Conservation (phyloP, 2,329 filamentous ascomycete species). For the Chaetothyriales sp. region DNA sequence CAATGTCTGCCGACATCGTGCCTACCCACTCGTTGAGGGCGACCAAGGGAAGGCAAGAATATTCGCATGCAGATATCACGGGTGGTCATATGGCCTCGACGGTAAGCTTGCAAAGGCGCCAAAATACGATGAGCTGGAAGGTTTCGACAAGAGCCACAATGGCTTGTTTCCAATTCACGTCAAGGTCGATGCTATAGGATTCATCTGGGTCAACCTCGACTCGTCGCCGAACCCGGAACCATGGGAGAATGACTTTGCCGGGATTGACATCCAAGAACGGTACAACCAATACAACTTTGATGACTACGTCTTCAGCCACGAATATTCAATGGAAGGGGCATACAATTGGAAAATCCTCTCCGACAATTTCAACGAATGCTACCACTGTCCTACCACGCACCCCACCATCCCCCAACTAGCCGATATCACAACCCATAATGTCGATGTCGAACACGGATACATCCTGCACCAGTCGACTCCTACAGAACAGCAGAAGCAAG, state of each 20-base stretch:
- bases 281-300: slow-evolving; percentile 41
- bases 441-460: slow-evolving; percentile 41
- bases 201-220: slow-evolving; percentile 17
- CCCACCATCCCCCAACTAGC: slow-evolving; percentile 42
- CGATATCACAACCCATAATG: slow-evolving; percentile 40
- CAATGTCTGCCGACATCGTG: slow-evolving; percentile 50
- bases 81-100: slow-evolving; percentile 48
- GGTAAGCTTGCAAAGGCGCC: slow-evolving; percentile 49
- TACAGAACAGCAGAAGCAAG: slow-evolving; percentile 9
- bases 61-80: slow-evolving; percentile 48
- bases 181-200: slow-evolving; percentile 11
- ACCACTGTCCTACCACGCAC: slow-evolving; percentile 47
- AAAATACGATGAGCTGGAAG: slow-evolving; percentile 41
- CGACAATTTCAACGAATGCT: slow-evolving; percentile 27
- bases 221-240: slow-evolving; percentile 6
- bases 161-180: slow-evolving; percentile 32
- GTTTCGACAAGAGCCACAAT: slow-evolving; percentile 45
- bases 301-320: slow-evolving; percentile 35
- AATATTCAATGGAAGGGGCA: slow-evolving; percentile 10
- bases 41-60: slow-evolving; percentile 23
- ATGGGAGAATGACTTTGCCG: slow-evolving; percentile 14
- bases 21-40: slow-evolving; percentile 38
- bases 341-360: slow-evolving; percentile 19
- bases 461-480: slow-evolving; percentile 39
- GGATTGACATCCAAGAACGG: slow-evolving; percentile 33